A percentile compares a stretch with the other conserved stretches of the same genome.
Conservation (phyloP, 345 rosid genomes). For the Salix arbutifolia region DNA sequence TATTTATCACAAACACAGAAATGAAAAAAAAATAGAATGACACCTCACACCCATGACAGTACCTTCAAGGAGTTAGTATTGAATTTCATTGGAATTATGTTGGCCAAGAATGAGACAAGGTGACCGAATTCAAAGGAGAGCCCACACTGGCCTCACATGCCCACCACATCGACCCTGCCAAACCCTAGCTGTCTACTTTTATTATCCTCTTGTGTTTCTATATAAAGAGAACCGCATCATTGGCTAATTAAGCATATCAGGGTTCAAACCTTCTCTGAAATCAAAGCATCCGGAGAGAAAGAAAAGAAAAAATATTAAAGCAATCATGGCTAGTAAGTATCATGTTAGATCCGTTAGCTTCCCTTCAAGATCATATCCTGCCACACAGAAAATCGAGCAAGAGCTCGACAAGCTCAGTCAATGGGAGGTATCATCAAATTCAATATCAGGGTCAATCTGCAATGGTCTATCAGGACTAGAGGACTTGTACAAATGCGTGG, state of each 20-base stretch:
- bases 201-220: background rate
- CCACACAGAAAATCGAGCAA: constrained; percentile 39
- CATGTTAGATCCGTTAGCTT: constrained; percentile 63
- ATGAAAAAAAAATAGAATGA: constrained; percentile 28
- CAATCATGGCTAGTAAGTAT: constrained; percentile 35
- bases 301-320: background rate
- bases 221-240: constrained; percentile 2
- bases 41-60: constrained; percentile 28
- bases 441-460: constrained; percentile 36
- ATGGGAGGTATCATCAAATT: constrained; percentile 22
- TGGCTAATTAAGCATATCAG: constrained; percentile 17
- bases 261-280: background rate
- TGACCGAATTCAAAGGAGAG: constrained; percentile 14
- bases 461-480: constrained; percentile 38
- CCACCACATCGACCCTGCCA: constrained; percentile 3
- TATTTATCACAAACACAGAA: constrained; percentile 19
- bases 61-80: constrained; percentile 8
- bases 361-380: constrained; percentile 71
- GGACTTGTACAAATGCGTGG: constrained; percentile 40
- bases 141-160: constrained; percentile 28
- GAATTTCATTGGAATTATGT: constrained; percentile 25
- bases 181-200: background rate
- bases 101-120: constrained; percentile 26
- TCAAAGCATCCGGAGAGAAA: background rate
- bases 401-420: constrained; percentile 45